Evolutionary conservation across 192 early-diverging fungal species (phyloP).

Genomic region (Linnemannia zychae): DNA sequence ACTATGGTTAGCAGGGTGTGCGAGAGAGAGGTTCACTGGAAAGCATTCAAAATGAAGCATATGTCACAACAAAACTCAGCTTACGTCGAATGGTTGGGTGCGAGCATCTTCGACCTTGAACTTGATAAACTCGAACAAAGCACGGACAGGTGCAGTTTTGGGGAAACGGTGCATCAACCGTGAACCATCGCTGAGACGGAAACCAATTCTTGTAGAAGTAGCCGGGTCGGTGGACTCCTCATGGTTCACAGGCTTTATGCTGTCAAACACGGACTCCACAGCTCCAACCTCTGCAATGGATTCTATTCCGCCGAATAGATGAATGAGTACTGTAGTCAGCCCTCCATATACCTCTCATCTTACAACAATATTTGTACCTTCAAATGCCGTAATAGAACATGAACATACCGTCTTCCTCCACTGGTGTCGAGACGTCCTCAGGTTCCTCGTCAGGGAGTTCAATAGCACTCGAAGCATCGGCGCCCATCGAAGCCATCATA

Average conservation of each 20-base stretch:
- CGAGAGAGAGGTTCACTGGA: neutral
- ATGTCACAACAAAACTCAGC: neutral
- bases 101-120: slow-evolving; percentile 73
- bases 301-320: neutral
- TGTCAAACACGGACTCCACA: slow-evolving; percentile 53
- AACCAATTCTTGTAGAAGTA: slow-evolving; percentile 83
- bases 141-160: slow-evolving; percentile 78
- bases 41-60: neutral
- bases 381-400: neutral
- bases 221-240: slow-evolving; percentile 65
- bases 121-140: slow-evolving; percentile 90
- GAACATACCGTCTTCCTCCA: neutral
- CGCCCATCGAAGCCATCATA: slow-evolving; percentile 78
- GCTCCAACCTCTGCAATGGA: neutral
- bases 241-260: slow-evolving; percentile 59
- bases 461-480: slow-evolving; percentile 37
- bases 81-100: slow-evolving; percentile 79
- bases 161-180: slow-evolving; percentile 83
- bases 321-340: neutral
- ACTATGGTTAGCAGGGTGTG: neutral
- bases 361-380: neutral
- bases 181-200: slow-evolving; percentile 83
- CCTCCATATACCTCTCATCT: neutral
- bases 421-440: neutral
- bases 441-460: slow-evolving; percentile 22